Evolutionary conservation across 2,329 filamentous ascomycete species (phyloP), one percentile per base, ranked within the genome.

Genomic region (Calonectria pteridis): DNA sequence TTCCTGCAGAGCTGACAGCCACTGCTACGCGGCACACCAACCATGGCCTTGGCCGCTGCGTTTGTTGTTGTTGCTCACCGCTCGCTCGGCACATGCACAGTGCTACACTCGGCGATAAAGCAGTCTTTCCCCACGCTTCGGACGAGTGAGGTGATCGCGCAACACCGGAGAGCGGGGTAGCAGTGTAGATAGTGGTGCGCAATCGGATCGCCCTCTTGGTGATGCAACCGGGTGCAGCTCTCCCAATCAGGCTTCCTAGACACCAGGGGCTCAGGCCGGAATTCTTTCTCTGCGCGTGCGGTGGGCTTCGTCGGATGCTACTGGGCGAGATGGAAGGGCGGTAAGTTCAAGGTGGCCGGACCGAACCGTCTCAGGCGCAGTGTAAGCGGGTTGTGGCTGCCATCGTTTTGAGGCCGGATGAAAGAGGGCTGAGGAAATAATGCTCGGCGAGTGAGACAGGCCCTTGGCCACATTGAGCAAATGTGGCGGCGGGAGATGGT

Each of bases 1-100:
- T 82, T 84, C 72, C 84, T 82, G 78, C 85, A 86, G 49, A 86
- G 80, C 68, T 82, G 81, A 76, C 86, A 87, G 74, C 80, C 81
- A 73, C 79, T 84, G 75, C 82, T 85, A 51, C 83, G 82, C 65
- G 83, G 83, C 37, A 85, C 82, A 29, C 85, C 84, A 59, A 85
- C 84, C 84, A 85, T 84, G 76, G 59, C 77, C 80, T 75, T 77
- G 73, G 65, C 67, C 64, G 70, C 65, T 37, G 18, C 35, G 37
- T 62, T 62, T 26, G 55, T 33, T 31, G 50, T 50, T 40, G 43
- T 46, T 55, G 68, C 73, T 80, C 78, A 80, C 78, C 78, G 78
- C 78, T 78, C 76, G 78, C 78, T 40, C 64, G 75, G 62, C 75
- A 75, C 66, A 77, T 69, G 69, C 66, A 73, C 59, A 69, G 73